Percentiles rank a stretch among this genome's conserved stretches.
Conservation (phyloP, 2,329 filamentous ascomycete genomes). For the Ascochyta pisi region DNA sequence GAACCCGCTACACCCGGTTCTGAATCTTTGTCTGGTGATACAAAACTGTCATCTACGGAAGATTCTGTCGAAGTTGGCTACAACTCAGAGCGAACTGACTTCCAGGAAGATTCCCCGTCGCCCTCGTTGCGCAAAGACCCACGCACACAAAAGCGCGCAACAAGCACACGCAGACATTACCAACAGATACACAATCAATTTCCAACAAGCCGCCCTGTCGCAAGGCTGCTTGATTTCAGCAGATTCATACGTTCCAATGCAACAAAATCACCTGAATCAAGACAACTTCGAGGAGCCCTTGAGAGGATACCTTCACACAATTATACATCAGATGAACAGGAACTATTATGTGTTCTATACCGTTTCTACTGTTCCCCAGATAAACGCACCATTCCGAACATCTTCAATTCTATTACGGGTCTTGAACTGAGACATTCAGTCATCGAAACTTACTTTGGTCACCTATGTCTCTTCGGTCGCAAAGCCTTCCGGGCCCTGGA, state of each 20-base stretch:
- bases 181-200: background rate
- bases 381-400: background rate
- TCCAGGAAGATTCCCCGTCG: background rate
- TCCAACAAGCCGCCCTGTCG: background rate
- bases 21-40: background rate
- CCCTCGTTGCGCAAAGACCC: background rate
- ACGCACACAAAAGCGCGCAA: background rate
- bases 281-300: background rate
- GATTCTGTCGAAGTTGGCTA: background rate
- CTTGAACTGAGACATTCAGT: background rate
- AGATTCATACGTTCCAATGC: background rate
- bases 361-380: slow-evolving; percentile 14
- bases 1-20: background rate
- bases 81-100: slow-evolving; percentile 8
- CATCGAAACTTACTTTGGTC: slow-evolving; percentile 9
- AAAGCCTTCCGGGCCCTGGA: slow-evolving; percentile 1
- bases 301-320: background rate
- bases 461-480: slow-evolving; percentile 2
- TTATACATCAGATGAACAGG: slow-evolving; percentile 17
- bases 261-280: background rate
- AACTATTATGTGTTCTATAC: slow-evolving; percentile 11
- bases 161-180: too few relatives aligned
- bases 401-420: slow-evolving; percentile 20
- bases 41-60: background rate
- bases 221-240: background rate